Base-by-base conservation (phyloP, 108 stramenopile species). In the Craspedostauros australis region DNA sequence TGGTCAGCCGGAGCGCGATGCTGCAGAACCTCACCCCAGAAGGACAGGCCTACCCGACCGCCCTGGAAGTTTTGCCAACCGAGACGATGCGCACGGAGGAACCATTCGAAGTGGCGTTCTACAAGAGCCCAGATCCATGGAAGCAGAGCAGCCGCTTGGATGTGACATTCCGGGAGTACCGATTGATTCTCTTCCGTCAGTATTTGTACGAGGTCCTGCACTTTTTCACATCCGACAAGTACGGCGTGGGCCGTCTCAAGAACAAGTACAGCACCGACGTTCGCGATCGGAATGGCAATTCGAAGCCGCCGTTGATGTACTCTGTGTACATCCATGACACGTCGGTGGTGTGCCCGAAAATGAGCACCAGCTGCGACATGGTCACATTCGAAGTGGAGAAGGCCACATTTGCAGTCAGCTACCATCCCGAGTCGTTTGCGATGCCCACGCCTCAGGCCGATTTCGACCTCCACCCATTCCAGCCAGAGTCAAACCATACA, bases 151-250 rank as follows among this genome's bases (percentile, higher is more conserved):
- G 41, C 50, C 54, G 51, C 2, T 28, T 78, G 28, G 45, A 48
- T 3, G 38, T 81, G 2, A 38, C 32, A 15, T 71, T 83, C 12
- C 46, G 49, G 14, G 77, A 67, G 18, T 72, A 75, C 22, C 72
- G 78, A 43, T 33, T 84, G 0, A 67, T 70, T 37, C 40, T 88
- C 7, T 28, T 88, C 19, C 53, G 70, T 15, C 74, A 77, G 48
- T 79, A 70, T 46, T 30, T 84, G 19, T 60, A 74, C 33, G 86
- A 88, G 38, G 28, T 81, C n/a, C n/a, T 71, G 6, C 82, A 88
- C n/a, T 88, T 68, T 44, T 59, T 77, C 28, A 58, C 57, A 28
- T 79, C 78, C 48, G 74, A 80, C 7, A 37, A 69, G 0, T 72
- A 83, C 47, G 86, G 86, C 5, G 26, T 83, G 24, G 80, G 80